phyloP scores from a whole-genome alignment of 345 rosid species.

The Rhodomyrtus tomentosa region DNA sequence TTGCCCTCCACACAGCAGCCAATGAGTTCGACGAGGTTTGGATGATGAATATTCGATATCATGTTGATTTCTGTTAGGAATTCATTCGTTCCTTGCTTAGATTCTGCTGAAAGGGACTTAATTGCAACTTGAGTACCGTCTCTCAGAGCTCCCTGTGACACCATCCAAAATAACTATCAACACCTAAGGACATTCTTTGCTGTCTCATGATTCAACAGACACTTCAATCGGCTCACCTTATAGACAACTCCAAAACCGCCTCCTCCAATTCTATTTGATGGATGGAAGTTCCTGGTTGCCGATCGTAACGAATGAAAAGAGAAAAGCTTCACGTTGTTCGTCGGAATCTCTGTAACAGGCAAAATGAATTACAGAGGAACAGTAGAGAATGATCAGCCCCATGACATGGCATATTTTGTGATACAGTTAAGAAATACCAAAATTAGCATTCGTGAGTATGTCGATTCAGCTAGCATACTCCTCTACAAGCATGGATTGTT shows the following conservation, averaged over 20 bases:
- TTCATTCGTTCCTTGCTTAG: constrained; percentile 48
- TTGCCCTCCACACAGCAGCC: constrained; percentile 54
- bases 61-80: constrained; percentile 49
- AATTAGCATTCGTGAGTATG: not conserved
- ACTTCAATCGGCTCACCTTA: constrained; percentile 38
- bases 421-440: not conserved
- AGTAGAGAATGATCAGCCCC: not conserved
- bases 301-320: constrained; percentile 68
- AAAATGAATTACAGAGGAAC: not conserved
- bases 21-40: constrained; percentile 55
- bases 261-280: constrained; percentile 7
- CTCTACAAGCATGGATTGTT: not conserved
- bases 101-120: constrained; percentile 49
- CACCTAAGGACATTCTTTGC: not conserved
- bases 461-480: not conserved
- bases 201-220: not conserved
- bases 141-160: constrained; percentile 45
- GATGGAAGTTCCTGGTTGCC: constrained; percentile 47
- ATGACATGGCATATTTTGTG: not conserved
- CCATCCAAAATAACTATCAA: not conserved
- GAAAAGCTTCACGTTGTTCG: constrained; percentile 58
- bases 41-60: constrained; percentile 46
- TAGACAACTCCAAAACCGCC: constrained; percentile 93
- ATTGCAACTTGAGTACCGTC: constrained; percentile 47
- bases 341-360: constrained; percentile 35